phyloP scores from a whole-genome alignment of 441 rosid species.

The Erodium moschatum region DNA sequence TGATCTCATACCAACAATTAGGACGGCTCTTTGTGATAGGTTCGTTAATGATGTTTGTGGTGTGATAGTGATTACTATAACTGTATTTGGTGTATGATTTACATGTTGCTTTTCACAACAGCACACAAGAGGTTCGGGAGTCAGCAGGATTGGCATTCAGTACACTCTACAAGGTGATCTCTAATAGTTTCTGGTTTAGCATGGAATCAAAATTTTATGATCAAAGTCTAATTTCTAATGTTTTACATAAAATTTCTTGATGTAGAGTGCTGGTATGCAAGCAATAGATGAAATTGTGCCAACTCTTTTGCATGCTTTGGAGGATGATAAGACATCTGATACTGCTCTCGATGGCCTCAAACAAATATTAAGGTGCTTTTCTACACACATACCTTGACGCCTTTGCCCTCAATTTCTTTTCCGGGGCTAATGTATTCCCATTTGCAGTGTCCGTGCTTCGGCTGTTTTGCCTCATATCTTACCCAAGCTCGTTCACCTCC shows the following conservation, averaged over 20 bases:
- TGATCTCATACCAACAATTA: slow-evolving; percentile 86
- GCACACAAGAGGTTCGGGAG: slow-evolving; percentile 88
- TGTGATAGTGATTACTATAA: slow-evolving; percentile 16
- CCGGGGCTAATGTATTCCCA: slow-evolving; percentile 20
- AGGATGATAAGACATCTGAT: slow-evolving; percentile 84
- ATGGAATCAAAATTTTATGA: slow-evolving; percentile 1
- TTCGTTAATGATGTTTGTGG: slow-evolving; percentile 23
- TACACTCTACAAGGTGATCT: slow-evolving; percentile 86
- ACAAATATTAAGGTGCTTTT: slow-evolving; percentile 78
- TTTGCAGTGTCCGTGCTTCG: slow-evolving; percentile 83
- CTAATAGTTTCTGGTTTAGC: slow-evolving; percentile 19
- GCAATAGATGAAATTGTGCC: slow-evolving; percentile 99
- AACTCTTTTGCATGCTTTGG: slow-evolving; percentile 86
- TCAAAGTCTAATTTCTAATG: not conserved
- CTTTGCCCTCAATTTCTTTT: slow-evolving; percentile 3
- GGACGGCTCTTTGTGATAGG: slow-evolving; percentile 99
- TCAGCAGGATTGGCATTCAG: slow-evolving; percentile 98
- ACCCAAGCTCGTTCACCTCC: slow-evolving; percentile 89
- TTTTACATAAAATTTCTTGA: slow-evolving; percentile 14
- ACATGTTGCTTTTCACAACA: slow-evolving; percentile 26
- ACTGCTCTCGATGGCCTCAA: slow-evolving; percentile 97
- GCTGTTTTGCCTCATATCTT: slow-evolving; percentile 98
- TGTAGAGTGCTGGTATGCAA: slow-evolving; percentile 98
- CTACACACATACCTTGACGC: slow-evolving; percentile 4
- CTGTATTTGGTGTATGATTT: slow-evolving; percentile 6